Conservation (phyloP, 1,284 basidiomycete genomes). For the Mycosarcoma maydis region DNA sequence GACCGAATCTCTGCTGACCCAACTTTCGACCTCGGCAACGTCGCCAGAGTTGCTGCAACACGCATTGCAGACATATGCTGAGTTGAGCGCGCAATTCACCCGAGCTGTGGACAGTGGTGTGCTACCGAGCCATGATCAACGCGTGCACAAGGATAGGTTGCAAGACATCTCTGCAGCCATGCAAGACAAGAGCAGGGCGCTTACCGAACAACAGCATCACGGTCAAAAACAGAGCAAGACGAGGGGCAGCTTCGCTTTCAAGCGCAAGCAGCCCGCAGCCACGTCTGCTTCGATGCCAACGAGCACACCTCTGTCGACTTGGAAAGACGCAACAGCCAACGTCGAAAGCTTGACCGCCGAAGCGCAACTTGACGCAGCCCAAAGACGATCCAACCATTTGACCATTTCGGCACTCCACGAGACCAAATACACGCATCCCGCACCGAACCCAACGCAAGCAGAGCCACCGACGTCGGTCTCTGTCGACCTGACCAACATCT, state of each 20-base stretch:
- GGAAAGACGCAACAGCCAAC: not conserved
- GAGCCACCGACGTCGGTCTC: not conserved
- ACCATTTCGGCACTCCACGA: conserved; percentile 7
- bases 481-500: conserved; percentile 13
- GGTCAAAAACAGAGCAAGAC: not conserved
- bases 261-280: conserved; percentile 10
- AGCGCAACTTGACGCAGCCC: not conserved
- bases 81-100: conserved; percentile 21
- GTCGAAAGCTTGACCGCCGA: not conserved
- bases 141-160: conserved; percentile 21
- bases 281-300: not conserved
- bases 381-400: conserved; percentile 4
- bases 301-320: not conserved
- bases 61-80: conserved; percentile 20
- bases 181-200: conserved; percentile 7
- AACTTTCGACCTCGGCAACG: not conserved
- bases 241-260: conserved; percentile 26
- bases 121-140: conserved; percentile 41
- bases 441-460: not conserved
- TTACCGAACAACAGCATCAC: not conserved
- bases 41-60: conserved; percentile 13
- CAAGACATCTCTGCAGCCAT: conserved; percentile 8
- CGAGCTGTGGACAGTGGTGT: conserved; percentile 26
- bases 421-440: not conserved
- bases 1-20: conserved; percentile 3